Base-by-base conservation (phyloP, 805 yeast genomes). In the Kuraishia piskuri region DNA sequence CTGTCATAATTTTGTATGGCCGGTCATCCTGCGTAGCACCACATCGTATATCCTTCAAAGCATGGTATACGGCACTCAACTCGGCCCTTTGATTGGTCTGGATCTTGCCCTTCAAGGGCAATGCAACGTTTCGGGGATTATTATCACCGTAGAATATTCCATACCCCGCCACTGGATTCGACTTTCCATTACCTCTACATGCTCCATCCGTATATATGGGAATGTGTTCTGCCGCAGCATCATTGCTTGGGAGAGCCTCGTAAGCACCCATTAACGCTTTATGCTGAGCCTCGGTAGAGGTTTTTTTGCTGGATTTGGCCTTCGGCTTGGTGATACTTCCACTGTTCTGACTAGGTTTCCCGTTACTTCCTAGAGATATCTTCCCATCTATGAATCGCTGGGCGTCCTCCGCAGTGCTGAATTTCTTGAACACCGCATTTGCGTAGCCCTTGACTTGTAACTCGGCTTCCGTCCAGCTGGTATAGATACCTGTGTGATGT, bases 11-110 rank as follows among this genome's bases (percentile, higher is more conserved):
- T 3, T 62, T 67, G 56, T 75, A 78, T 17, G 56, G 56, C 2
- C 56, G 59, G 0, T 57, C 59, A 0, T 62, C 57, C 10, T 56
- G 50, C 2, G 61, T 58, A 53, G 74, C 63, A 22, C 73, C 77
- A 1, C 40, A 31, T 55, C 24, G 1, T 19, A 84, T 73, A 6
- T 61, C 58, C 5, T 64, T 63, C 54, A 87, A 62, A 0, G 94
- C 95, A 36, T 72, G 72, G 4, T 68, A 62, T 20, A 87, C 74
- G 0, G 96, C 97, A 14, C 70, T 65, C 10, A 90, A 75, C 66
- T 91, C 97, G 1, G 96, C 94, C 46, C 88, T 69, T 58, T 88
- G 90, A 60, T 90, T 90, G 1, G 96, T 88, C 36, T 84, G 90
- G 2, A 61, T 61, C 2, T 63, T 65, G 1, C 71, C 74, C 1